Percentiles rank a stretch among this genome's conserved stretches.
These are phyloP conservation scores for Leptographium flavum DNA, from an alignment of 2,329 filamentous ascomycete species.

Conservation along the genomic window DNA sequence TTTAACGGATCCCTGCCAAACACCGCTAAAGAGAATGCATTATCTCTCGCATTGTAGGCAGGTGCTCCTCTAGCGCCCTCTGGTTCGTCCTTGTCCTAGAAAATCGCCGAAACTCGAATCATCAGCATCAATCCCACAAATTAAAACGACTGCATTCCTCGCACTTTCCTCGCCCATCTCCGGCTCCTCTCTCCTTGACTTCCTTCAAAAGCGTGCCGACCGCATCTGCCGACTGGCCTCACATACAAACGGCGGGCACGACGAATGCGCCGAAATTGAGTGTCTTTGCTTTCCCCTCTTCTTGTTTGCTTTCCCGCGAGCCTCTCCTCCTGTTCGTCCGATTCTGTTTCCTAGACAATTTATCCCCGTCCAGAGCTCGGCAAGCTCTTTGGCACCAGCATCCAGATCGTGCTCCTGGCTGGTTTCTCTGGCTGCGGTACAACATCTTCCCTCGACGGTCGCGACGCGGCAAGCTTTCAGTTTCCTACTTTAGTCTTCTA, in stretches of 20 bases:
- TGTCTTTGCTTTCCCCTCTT: background rate
- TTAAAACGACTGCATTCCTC: background rate
- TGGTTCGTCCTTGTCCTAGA: background rate
- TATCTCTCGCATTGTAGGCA: background rate
- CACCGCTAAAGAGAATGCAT: background rate
- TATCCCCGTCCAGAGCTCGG: no score
- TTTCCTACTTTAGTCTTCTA: no score
- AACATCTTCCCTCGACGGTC: no score
- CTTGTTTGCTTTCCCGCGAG: background rate
- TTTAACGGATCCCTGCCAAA: background rate
- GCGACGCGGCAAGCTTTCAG: no score
- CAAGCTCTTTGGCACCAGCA: no score
- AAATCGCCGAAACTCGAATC: conserved; percentile 7
- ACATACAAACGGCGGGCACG: background rate
- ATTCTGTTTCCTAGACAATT: no score
- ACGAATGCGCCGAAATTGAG: background rate
- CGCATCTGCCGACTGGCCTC: background rate
- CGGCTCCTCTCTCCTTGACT: background rate
- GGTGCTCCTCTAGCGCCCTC: conserved; percentile 1
- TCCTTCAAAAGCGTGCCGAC: background rate
- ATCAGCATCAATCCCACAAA: conserved; percentile 1
- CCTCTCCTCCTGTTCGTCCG: no score
- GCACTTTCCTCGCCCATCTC: background rate
- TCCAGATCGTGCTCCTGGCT: no score
- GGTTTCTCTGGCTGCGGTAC: no score